Conservation (phyloP, 2,329 filamentous ascomycete species). For the Periconia sp. region DNA sequence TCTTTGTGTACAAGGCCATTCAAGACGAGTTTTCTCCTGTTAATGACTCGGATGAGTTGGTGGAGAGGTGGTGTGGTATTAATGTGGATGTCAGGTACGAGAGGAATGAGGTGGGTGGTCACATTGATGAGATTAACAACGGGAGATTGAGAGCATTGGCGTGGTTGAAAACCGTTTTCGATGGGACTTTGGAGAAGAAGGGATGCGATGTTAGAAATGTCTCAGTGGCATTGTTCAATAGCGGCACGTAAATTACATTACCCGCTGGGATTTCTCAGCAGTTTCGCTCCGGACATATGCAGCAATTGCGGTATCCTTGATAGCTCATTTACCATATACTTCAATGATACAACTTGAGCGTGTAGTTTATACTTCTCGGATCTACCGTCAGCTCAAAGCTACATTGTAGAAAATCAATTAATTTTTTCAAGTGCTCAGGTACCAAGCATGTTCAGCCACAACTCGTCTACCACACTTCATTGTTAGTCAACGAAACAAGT, state of each 20-base stretch:
- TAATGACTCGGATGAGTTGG: slow-evolving; percentile 26
- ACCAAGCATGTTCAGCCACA: too few relatives aligned
- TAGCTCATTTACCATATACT: too few relatives aligned
- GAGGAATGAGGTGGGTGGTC: slow-evolving; percentile 26
- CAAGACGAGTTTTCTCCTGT: slow-evolving; percentile 32
- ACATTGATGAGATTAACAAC: slow-evolving; percentile 18
- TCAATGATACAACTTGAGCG: too few relatives aligned
- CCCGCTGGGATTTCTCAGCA: not conserved
- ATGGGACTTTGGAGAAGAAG: slow-evolving; percentile 3
- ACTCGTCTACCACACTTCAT: too few relatives aligned
- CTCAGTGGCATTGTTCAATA: slow-evolving; percentile 1
- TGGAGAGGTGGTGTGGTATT: slow-evolving; percentile 23
- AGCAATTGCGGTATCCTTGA: too few relatives aligned
- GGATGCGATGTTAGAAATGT: slow-evolving; percentile 12
- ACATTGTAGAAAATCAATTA: too few relatives aligned
- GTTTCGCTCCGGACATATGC: too few relatives aligned
- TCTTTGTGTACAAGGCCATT: slow-evolving; percentile 36
- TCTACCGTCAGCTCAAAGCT: too few relatives aligned
- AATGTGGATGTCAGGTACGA: slow-evolving; percentile 25
- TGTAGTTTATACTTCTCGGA: too few relatives aligned
- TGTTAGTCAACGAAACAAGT: too few relatives aligned
- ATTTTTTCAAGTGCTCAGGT: too few relatives aligned
- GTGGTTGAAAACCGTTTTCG: slow-evolving; percentile 12
- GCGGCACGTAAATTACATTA: not conserved
- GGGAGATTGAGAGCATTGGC: slow-evolving; percentile 10